Evolutionary conservation across 768 basidiomycete species (phyloP), one percentile per base, ranked within the genome.

Genomic region (Harrya chromipes): DNA sequence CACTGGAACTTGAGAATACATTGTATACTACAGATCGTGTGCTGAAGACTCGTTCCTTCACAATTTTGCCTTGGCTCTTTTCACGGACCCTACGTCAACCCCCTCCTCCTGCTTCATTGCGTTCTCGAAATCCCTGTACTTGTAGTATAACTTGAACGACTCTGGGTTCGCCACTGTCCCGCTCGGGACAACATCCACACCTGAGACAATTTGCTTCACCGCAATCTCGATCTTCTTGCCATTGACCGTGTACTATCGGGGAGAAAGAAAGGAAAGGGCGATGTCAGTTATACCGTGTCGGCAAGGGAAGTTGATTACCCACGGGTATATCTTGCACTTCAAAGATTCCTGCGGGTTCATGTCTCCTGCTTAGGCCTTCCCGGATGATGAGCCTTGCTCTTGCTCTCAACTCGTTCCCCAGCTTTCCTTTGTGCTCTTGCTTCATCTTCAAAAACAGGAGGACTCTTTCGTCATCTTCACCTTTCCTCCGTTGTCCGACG

Each of bases 201-300:
- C 85, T n/a, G 84, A 87, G 36, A 87, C 74, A 48, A 88, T 84
- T 58, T 87, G 84, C 64, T 87, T 88, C 43, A 87, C 82, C 3
- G 83, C 85, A 24, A 88, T 86, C 67, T 87, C 87, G 37, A 87
- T 85, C 61, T 87, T 87, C 73, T 87, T 89, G 10, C 81, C 81
- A 42, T 87, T 87, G 9, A 86, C 81, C 0, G 85, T 88, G 54
- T 87, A 86, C 87, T 87, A 48, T 37, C 4, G 21, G 35, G 24
- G 13, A 23, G 37, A 29, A 29, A 33, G 11, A n/a, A 40, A 33
- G 31, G 39, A 11, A 16, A 33, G 13, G 13, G 33, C 14, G 39
- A 35, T 2, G n/a, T 49, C 20, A 54, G 49, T 33, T 23, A 33
- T 43, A 21, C 29, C 26, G 12, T 27, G 26, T 39, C 21, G 8